phyloP scores from a whole-genome alignment of 2,329 filamentous ascomycete species.

The Ophiostoma pallidulum region DNA sequence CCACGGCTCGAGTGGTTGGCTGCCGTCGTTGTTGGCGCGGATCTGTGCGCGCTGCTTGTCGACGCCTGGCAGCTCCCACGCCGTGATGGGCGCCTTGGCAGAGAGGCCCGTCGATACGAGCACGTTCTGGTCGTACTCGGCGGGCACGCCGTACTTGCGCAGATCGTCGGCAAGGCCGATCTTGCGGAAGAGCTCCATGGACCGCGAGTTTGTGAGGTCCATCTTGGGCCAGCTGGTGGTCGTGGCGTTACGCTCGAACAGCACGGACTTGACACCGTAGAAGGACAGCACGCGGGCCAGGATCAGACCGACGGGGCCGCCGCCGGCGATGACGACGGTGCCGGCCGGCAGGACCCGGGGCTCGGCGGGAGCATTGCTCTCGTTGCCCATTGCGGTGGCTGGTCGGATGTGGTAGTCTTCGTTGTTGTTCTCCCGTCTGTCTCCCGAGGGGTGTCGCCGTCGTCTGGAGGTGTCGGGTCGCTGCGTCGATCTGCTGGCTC shows the following conservation, averaged over 20 bases:
- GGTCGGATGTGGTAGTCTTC: no score
- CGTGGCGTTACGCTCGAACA: constrained; percentile 9
- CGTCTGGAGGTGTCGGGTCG: no score
- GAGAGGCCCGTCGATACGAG: constrained; percentile 16
- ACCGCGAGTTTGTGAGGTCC: constrained; percentile 23
- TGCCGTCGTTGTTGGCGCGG: constrained; percentile 24
- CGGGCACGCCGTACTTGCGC: constrained; percentile 14
- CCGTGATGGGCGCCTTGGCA: constrained; percentile 11
- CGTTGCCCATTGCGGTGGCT: no score
- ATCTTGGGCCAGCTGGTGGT: constrained; percentile 28
- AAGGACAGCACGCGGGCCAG: constrained; percentile 4
- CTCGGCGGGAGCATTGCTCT: no score
- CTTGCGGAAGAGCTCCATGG: constrained; percentile 24
- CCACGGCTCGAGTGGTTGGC: constrained; percentile 22
- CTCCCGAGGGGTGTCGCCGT: no score
- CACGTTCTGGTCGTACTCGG: constrained; percentile 15
- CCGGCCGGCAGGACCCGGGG: no score
- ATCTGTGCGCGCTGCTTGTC: constrained; percentile 18
- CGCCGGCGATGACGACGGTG: constrained; percentile 8
- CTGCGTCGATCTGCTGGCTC: no score
- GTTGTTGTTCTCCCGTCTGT: no score
- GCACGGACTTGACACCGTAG: constrained; percentile 1
- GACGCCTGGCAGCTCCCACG: constrained; percentile 14
- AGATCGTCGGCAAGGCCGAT: constrained; percentile 23
- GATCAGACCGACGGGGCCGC: constrained; percentile 9